Base-by-base conservation (phyloP, 2,329 filamentous ascomycete species). In the Thelonectria blattea region DNA sequence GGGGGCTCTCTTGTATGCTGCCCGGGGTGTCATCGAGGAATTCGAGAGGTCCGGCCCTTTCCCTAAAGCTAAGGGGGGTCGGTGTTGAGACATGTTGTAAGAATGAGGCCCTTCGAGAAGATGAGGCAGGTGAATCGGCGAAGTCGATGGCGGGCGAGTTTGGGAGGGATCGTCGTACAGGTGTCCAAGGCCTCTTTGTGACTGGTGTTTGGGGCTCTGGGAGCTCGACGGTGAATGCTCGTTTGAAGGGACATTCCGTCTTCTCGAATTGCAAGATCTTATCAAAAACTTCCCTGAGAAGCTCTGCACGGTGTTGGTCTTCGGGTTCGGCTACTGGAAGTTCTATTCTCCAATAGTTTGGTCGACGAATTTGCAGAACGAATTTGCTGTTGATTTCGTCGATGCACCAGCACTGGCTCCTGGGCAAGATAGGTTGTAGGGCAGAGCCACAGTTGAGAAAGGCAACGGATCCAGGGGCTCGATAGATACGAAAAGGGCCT, bases 371-470 rank as follows among this genome's bases (percentile, higher is more conserved):
- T 65, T 93, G 90, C 60, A 97, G 79, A n/a, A 96, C 90, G 68
- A 96, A 97, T 68, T 89, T 85, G 75, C 81, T 92, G 42, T 90
- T 90, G 57, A 88, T 85, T 58, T 92, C 90, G 74, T 96, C 91
- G 32, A 97, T 90, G 74, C 91, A 96, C 93, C 93, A 97, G 73
- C 91, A 96, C 76, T 97, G 93, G 60, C 92, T 96, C 74, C 92
- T 92, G 22, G 91, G 92, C 53, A 97, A 79, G 63, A 97, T 95
- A 11, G 93, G 91, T 70, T 95, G 91, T 17, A 97, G 83, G 15
- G 93, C 89, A 56, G 87, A 88, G 61, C 91, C 91, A 65, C 92
- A 96, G 75, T 91, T 94, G 10, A 97, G 82, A 71, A 97, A 97
- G 12, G 92, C 91, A 15, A 95, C 91, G 10, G 92, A 92, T 18